phyloP scores from a whole-genome alignment of 257 asterid species.

The Ocimum tenuiflorum region DNA sequence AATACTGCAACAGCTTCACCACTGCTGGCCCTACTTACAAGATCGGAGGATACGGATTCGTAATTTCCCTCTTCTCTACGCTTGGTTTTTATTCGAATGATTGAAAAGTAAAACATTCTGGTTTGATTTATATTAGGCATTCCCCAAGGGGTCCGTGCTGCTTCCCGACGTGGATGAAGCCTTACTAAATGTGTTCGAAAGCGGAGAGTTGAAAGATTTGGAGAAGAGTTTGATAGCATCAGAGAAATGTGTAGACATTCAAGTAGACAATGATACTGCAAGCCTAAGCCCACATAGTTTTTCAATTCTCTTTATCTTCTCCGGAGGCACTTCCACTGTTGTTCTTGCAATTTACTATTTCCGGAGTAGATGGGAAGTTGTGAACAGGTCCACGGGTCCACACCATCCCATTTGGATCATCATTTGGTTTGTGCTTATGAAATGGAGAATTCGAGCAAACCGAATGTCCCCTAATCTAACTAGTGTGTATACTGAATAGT shows the following conservation, averaged over 20 bases:
- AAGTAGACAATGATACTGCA: slow-evolving; percentile 15
- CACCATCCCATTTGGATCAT: slow-evolving; percentile 1
- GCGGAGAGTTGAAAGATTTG: slow-evolving; percentile 22
- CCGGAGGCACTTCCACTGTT: slow-evolving; percentile 29
- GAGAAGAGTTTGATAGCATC: slow-evolving; percentile 23
- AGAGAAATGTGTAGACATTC: slow-evolving; percentile 28
- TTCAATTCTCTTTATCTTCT: slow-evolving; percentile 23
- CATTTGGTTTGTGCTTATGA: neutral
- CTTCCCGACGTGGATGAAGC: slow-evolving; percentile 32
- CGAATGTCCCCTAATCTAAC: neutral
- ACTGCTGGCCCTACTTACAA: slow-evolving; percentile 34
- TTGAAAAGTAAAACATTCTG: neutral
- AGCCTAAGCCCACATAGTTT: slow-evolving; percentile 33
- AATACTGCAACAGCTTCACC: slow-evolving; percentile 35
- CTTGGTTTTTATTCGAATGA: too few species aligned
- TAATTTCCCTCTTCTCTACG: neutral
- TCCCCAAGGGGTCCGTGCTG: slow-evolving; percentile 35
- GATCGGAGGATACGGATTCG: slow-evolving; percentile 42
- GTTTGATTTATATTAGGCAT: slow-evolving; percentile 20
- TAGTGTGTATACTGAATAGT: too few species aligned
- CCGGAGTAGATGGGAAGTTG: neutral
- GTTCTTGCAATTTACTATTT: slow-evolving; percentile 22
- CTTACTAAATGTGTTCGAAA: slow-evolving; percentile 25
- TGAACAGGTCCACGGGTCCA: neutral
- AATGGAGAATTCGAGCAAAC: neutral